phyloP scores from a whole-genome alignment of 2,329 filamentous ascomycete genomes.

The Trichoderma pleuroti region DNA sequence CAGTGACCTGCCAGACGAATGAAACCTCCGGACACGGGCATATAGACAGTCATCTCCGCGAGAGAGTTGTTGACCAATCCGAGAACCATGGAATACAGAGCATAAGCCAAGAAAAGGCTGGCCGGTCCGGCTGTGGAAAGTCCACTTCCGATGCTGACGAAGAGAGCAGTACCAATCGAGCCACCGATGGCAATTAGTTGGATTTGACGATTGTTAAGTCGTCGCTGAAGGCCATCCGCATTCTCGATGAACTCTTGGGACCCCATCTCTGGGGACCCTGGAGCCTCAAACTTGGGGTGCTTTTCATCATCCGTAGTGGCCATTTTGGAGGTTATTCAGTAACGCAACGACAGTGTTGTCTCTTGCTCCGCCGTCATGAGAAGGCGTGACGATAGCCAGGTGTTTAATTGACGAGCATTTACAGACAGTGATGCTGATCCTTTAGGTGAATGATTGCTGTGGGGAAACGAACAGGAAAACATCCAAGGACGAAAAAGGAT shows the following conservation, averaged over 20 bases:
- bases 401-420: not conserved
- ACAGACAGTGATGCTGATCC: not conserved
- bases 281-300: slow-evolving; percentile 26
- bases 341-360: not conserved
- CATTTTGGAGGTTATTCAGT: slow-evolving; percentile 18
- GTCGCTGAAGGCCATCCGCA: slow-evolving; percentile 42
- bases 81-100: slow-evolving; percentile 52
- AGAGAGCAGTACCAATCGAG: slow-evolving; percentile 56
- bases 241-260: slow-evolving; percentile 30
- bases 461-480: not conserved
- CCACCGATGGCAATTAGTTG: slow-evolving; percentile 58
- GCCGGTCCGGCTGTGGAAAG: slow-evolving; percentile 42
- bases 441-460: not conserved
- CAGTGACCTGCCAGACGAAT: slow-evolving; percentile 62
- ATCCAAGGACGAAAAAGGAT: not conserved
- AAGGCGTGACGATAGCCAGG: not conserved
- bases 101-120: slow-evolving; percentile 57
- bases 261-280: slow-evolving; percentile 26
- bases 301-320: slow-evolving; percentile 29
- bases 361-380: not conserved
- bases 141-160: slow-evolving; percentile 59
- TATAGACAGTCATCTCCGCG: slow-evolving; percentile 61
- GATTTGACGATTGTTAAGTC: slow-evolving; percentile 53
- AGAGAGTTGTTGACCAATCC: slow-evolving; percentile 62
- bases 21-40: slow-evolving; percentile 62